A percentile compares a stretch with the other conserved stretches of the same genome.
These are phyloP conservation scores for Solanum neorickii DNA, from an alignment of 257 asterid genomes.

Conservation along the genomic window DNA sequence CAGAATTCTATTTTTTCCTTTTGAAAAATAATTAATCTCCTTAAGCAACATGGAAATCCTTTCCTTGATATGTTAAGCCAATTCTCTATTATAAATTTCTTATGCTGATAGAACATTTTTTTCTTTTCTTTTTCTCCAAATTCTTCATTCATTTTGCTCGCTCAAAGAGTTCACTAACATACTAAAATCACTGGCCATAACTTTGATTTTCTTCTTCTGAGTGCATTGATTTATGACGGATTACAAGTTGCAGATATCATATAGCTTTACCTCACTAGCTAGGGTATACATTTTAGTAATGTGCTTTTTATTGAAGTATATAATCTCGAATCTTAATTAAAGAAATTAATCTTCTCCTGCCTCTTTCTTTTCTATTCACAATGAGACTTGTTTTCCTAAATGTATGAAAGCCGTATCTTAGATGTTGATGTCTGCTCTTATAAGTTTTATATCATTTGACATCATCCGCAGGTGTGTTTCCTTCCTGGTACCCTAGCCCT, in stretches of 20 bases:
- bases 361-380: background rate
- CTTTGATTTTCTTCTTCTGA: background rate
- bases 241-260: background rate
- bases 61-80: background rate
- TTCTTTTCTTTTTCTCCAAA: background rate
- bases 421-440: background rate
- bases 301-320: background rate
- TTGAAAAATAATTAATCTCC: background rate
- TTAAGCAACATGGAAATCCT: background rate
- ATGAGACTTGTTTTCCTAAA: background rate
- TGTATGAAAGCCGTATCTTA: background rate
- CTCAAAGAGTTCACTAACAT: background rate
- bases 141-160: background rate
- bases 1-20: background rate
- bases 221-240: background rate
- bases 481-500: slow-evolving; percentile 96
- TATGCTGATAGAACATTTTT: background rate
- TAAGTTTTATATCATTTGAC: background rate
- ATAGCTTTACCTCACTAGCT: background rate
- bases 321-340: background rate
- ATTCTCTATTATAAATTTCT: background rate
- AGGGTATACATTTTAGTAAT: background rate
- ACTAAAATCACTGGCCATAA: background rate
- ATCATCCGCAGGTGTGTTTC: slow-evolving; percentile 68
- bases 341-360: background rate